Evolutionary conservation across 2,329 filamentous ascomycete genomes (phyloP), one percentile per base, ranked within the genome.

Genomic region (Alternaria arborescens): DNA sequence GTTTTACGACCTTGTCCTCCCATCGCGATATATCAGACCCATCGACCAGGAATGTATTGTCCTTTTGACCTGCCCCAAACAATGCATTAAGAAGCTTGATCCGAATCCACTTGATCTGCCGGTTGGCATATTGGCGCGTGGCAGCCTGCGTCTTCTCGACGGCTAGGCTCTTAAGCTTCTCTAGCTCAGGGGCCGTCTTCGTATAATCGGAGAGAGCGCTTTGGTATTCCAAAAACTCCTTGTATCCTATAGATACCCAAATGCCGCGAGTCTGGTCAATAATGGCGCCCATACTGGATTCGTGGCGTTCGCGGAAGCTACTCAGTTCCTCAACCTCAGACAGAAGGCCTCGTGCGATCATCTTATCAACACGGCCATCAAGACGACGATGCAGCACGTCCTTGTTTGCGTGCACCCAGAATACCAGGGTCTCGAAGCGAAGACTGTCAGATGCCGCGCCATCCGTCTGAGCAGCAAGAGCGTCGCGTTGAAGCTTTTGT

Each of bases 191-290:
- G 24, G 58, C 71, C 44, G 55, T 53, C 71, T 77, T 62, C 66
- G 79, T 69, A 3, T 61, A 56, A 2, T 66, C 50, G 8, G 24
- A 20, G 4, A 79, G 63, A 5, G 77, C 78, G 11, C 62, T 41
- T 22, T 94, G 80, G 71, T 93, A 97, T 0, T 87, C 84, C 58
- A 91, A 86, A 73, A 98, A 91, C 74, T 99, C 93, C 76, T 96
- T 97, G 79, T 93, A 97, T 1, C 95, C 95, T 63, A 99, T 99
- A 1, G 94, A 95, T 54, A 97, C 91, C 93, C 94, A 99, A 43
- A 99, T 96, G 0, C 95, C 96, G 54, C 89, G 88, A 1, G 87
- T 91, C 66, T 88, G 85, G 72, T 98, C 93, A 2, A 95, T 79
- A 0, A 78, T 66, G 2, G 82, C 77, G 0, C 88, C 89, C 5